Evolutionary conservation across 768 basidiomycete species (phyloP).

Genomic region (Calocera viscosa): DNA sequence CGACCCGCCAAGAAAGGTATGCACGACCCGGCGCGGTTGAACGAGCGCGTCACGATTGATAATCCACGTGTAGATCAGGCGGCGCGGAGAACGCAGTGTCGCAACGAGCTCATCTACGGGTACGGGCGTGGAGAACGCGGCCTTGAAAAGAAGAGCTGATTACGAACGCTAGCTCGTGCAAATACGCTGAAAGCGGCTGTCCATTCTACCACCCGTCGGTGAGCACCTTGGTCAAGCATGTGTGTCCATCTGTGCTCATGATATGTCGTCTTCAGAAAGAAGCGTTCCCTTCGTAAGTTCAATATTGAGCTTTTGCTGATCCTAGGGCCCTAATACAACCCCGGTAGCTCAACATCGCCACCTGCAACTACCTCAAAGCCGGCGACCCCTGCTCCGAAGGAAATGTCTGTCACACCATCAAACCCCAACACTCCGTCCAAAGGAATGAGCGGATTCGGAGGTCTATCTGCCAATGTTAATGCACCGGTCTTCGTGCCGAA

Average conservation of each 20-base stretch:
- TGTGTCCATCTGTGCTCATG: not conserved
- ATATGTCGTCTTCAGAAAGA: not conserved
- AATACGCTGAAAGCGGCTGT: slow-evolving; percentile 78
- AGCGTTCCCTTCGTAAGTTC: not conserved
- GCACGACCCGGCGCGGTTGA: not conserved
- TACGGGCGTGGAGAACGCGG: slow-evolving; percentile 24
- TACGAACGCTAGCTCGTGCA: slow-evolving; percentile 48
- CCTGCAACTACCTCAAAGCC: not conserved
- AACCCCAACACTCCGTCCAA: not conserved
- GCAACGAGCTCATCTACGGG: slow-evolving; percentile 88
- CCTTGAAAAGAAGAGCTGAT: slow-evolving; percentile 13
- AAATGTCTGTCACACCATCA: not conserved
- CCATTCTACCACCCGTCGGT: slow-evolving; percentile 70
- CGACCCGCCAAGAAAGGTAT: slow-evolving; percentile 7
- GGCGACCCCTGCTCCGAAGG: slow-evolving; percentile 5
- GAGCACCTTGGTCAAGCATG: slow-evolving; percentile 18
- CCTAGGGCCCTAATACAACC: not conserved
- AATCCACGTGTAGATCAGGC: slow-evolving; percentile 3
- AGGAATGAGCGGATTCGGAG: not conserved
- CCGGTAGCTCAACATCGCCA: not conserved
- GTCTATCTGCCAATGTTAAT: slow-evolving; percentile 35
- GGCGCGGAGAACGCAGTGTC: slow-evolving; percentile 56
- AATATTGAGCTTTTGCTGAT: slow-evolving; percentile 12
- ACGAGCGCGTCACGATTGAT: not conserved
- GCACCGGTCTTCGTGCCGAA: slow-evolving; percentile 80